Evolutionary conservation across 2,329 filamentous ascomycete species (phyloP).

Genomic region (Colletotrichum gigasporum): DNA sequence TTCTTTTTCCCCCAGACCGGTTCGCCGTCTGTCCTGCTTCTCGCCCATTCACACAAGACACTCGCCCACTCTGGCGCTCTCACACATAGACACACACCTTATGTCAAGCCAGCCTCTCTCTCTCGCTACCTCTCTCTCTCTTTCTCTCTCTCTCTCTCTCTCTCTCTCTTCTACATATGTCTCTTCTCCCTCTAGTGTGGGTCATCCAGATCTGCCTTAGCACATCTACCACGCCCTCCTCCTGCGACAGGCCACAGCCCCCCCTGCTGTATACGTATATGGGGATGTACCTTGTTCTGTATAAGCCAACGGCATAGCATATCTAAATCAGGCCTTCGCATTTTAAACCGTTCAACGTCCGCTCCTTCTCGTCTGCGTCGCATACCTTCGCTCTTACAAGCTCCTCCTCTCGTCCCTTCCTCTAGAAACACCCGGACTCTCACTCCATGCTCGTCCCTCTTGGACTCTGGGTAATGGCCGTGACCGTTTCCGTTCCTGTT

Average conservation of each 20-base stretch:
- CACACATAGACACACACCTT: slow-evolving; percentile 25
- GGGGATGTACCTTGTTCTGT: slow-evolving; percentile 11
- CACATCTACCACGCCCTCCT: slow-evolving; percentile 22
- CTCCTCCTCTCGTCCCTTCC: slow-evolving; percentile 25
- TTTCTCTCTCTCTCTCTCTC: neutral
- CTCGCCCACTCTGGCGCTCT: slow-evolving; percentile 5
- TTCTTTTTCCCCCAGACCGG: slow-evolving; percentile 22
- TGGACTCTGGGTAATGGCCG: slow-evolving; percentile 33
- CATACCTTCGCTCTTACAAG: slow-evolving; percentile 29
- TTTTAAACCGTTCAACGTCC: slow-evolving; percentile 32
- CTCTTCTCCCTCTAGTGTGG: slow-evolving; percentile 17
- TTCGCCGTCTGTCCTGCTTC: slow-evolving; percentile 11
- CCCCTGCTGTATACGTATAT: slow-evolving; percentile 24
- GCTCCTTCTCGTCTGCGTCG: slow-evolving; percentile 24
- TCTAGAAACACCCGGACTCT: slow-evolving; percentile 31
- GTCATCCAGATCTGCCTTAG: slow-evolving; percentile 1
- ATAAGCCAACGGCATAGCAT: slow-evolving; percentile 30
- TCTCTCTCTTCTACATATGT: neutral
- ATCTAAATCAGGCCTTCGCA: slow-evolving; percentile 25
- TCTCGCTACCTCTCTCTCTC: no score
- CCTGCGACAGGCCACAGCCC: slow-evolving; percentile 18
- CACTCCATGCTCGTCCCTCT: slow-evolving; percentile 31
- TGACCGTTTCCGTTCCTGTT: slow-evolving; percentile 33
- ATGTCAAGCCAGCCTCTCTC: slow-evolving; percentile 12
- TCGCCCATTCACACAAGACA: slow-evolving; percentile 2